A percentile compares a stretch with the other conserved stretches of the same genome.
phyloP scores from a whole-genome alignment of 1,284 basidiomycete species.

The Ustilago curta region DNA sequence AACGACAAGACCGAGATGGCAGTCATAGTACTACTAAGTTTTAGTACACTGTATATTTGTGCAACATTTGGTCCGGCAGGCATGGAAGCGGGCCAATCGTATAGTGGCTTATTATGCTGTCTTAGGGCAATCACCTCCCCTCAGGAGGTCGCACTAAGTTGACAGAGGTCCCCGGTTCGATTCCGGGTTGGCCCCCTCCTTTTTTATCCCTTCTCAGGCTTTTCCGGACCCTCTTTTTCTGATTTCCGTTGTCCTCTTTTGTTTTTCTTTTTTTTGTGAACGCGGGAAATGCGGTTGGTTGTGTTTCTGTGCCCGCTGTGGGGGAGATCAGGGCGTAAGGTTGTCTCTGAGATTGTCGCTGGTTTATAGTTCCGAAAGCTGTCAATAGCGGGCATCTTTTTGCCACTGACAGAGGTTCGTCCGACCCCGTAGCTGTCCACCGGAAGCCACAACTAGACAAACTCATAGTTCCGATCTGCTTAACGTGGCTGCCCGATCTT shows the following conservation, averaged over 20 bases:
- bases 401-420: too few relatives aligned
- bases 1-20: too few relatives aligned
- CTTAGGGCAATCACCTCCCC: slow-evolving; percentile 38
- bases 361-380: too few relatives aligned
- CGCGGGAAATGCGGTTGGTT: not conserved
- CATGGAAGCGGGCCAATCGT: slow-evolving; percentile 44
- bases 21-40: too few relatives aligned
- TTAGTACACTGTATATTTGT: too few relatives aligned
- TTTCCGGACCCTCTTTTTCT: not conserved
- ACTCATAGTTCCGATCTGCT: not conserved
- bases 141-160: slow-evolving; percentile 30
- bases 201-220: slow-evolving; percentile 2
- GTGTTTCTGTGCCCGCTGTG: not conserved
- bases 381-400: too few relatives aligned
- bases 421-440: too few relatives aligned
- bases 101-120: slow-evolving; percentile 61
- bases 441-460: not conserved
- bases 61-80: not conserved
- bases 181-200: slow-evolving; percentile 51
- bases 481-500: not conserved
- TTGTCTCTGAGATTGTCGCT: too few relatives aligned
- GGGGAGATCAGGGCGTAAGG: too few relatives aligned
- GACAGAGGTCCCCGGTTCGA: slow-evolving; percentile 59
- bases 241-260: not conserved
- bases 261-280: slow-evolving; percentile 1